These are phyloP conservation scores for Cladosporium sp. DNA, from an alignment of 2,329 filamentous ascomycete genomes.

Conservation along the genomic window DNA sequence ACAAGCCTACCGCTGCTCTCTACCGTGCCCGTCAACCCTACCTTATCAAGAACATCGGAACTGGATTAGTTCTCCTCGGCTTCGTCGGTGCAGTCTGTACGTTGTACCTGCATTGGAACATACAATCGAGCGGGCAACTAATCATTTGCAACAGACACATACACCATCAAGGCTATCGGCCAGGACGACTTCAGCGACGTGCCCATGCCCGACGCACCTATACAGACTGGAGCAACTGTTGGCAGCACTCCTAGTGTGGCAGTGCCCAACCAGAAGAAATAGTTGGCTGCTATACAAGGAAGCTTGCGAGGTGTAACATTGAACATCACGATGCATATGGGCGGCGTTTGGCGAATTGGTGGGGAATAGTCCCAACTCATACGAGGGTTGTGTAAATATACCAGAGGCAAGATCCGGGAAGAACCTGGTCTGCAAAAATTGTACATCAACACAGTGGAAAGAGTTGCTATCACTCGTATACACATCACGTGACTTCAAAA, in stretches of 20 bases:
- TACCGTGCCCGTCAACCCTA: constrained; percentile 91
- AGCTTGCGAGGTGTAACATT: constrained; percentile 6
- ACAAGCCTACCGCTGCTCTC: constrained; percentile 83
- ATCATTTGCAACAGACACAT: constrained; percentile 56
- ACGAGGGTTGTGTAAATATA: constrained; percentile 12
- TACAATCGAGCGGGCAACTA: constrained; percentile 19
- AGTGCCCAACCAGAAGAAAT: constrained; percentile 11
- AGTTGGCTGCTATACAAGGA: neutral
- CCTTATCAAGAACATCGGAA: constrained; percentile 82
- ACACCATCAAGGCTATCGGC: constrained; percentile 80
- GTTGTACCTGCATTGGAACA: constrained; percentile 41
- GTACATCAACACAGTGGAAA: neutral
- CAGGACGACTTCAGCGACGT: constrained; percentile 98
- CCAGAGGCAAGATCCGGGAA: neutral
- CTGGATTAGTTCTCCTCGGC: constrained; percentile 72
- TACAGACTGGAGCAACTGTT: constrained; percentile 42
- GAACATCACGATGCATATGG: constrained; percentile 15
- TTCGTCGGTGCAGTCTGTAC: constrained; percentile 86
- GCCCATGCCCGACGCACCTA: constrained; percentile 76
- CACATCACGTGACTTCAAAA: constrained; percentile 6
- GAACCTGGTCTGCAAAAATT: neutral
- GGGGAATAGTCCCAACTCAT: constrained; percentile 4
- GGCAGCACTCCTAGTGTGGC: constrained; percentile 9
- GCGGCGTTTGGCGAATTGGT: constrained; percentile 21
- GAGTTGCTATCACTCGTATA: neutral